phyloP scores from a whole-genome alignment of 495 filamentous ascomycete genomes.

The Trichoderma virens region DNA sequence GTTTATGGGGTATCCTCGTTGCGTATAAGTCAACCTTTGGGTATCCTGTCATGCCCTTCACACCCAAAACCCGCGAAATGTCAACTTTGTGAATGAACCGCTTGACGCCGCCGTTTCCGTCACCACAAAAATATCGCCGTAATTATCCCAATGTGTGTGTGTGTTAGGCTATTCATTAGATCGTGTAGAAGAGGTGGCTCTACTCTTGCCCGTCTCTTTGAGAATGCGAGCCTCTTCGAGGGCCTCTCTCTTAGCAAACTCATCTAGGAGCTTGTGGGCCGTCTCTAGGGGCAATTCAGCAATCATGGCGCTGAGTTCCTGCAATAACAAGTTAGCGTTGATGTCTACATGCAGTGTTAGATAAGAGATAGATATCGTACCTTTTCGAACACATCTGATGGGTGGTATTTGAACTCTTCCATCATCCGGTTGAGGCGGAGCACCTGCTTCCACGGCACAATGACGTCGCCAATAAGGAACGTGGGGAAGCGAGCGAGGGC shows the following conservation, averaged over 20 bases:
- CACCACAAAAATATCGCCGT: background rate
- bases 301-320: conserved; percentile 2
- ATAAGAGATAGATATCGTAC: too few species aligned
- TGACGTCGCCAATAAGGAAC: conserved; percentile 9
- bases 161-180: background rate
- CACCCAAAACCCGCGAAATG: background rate
- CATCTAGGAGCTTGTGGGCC: conserved; percentile 7
- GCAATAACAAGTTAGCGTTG: background rate
- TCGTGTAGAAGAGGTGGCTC: conserved; percentile 5
- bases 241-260: conserved; percentile 8
- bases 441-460: conserved; percentile 11
- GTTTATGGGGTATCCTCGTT: conserved; percentile 4
- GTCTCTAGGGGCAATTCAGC: conserved; percentile 9
- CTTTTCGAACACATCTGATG: background rate
- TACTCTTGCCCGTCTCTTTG: conserved; percentile 1
- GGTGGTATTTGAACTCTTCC: conserved; percentile 10
- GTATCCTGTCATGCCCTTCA: background rate
- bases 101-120: conserved; percentile 2
- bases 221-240: conserved; percentile 7
- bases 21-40: background rate
- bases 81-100: background rate
- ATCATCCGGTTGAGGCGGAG: conserved; percentile 9
- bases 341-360: background rate
- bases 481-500: background rate
- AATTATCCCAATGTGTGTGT: background rate